Evolutionary conservation across 2,329 filamentous ascomycete genomes (phyloP).

Genomic region (Penicillium sp.): DNA sequence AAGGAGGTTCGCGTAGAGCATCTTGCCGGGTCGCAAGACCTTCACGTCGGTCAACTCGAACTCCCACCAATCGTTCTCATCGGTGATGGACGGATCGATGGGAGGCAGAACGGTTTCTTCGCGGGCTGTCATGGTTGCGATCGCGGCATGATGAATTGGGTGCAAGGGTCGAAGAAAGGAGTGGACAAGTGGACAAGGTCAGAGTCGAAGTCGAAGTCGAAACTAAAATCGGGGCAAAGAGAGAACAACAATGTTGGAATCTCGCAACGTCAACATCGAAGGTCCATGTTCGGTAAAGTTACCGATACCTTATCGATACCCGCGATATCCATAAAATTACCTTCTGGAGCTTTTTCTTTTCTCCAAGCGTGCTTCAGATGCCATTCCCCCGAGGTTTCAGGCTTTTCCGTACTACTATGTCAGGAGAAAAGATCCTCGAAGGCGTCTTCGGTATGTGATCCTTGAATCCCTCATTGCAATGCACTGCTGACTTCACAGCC

Average conservation of each 20-base stretch:
- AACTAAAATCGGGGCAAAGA: neutral
- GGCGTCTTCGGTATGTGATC: slow-evolving; percentile 58
- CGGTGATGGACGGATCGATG: slow-evolving; percentile 43
- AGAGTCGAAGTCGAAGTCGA: neutral
- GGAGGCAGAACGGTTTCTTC: slow-evolving; percentile 47
- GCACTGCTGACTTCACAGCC: slow-evolving; percentile 52
- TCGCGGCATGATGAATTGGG: slow-evolving; percentile 33
- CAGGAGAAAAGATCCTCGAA: slow-evolving; percentile 54
- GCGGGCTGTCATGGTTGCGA: slow-evolving; percentile 44
- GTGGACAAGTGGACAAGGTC: neutral
- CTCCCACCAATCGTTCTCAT: slow-evolving; percentile 59
- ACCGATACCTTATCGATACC: slow-evolving; percentile 18
- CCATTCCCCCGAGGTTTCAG: slow-evolving; percentile 27
- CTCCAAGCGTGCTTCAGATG: slow-evolving; percentile 25
- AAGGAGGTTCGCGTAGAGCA: slow-evolving; percentile 54
- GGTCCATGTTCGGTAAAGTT: slow-evolving; percentile 15
- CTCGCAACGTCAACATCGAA: slow-evolving; percentile 13
- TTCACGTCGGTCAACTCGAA: slow-evolving; percentile 57
- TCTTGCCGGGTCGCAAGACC: slow-evolving; percentile 50
- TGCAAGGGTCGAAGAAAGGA: neutral
- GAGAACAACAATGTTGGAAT: slow-evolving; percentile 6
- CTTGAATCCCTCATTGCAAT: neutral
- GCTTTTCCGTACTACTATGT: slow-evolving; percentile 39
- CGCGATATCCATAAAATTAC: slow-evolving; percentile 12
- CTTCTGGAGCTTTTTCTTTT: slow-evolving; percentile 7